These are phyloP conservation scores for Dicorynia guianensis DNA, from an alignment of 306 rosid genomes.

Conservation along the genomic window DNA sequence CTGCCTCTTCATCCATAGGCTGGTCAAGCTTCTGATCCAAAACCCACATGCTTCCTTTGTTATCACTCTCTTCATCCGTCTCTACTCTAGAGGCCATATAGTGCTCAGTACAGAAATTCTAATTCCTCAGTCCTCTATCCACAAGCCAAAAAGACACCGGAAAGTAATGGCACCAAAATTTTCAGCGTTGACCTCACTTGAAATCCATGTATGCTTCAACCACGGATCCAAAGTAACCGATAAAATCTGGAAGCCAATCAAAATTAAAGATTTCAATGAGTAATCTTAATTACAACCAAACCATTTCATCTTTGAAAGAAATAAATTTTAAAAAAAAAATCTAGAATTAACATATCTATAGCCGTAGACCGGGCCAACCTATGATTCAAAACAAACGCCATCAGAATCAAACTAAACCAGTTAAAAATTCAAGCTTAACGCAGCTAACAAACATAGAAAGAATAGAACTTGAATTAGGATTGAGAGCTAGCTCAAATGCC, in stretches of 20 bases:
- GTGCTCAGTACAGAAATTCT: constrained; percentile 39
- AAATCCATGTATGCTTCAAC: constrained; percentile 39
- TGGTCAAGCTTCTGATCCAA: constrained; percentile 88
- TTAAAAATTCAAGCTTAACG: constrained; percentile 28
- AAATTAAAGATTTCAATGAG: constrained; percentile 16
- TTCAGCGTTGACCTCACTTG: constrained; percentile 41
- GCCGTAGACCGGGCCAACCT: neutral
- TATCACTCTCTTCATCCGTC: constrained; percentile 50
- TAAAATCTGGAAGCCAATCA: constrained; percentile 38
- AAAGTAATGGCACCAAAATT: constrained; percentile 27
- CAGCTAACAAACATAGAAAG: constrained; percentile 19
- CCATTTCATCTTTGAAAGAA: constrained; percentile 1
- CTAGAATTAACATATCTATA: constrained; percentile 10
- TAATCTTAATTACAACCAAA: constrained; percentile 9
- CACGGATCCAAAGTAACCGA: constrained; percentile 35
- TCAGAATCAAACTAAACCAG: constrained; percentile 3
- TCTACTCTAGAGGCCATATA: constrained; percentile 68
- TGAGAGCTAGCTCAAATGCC: constrained; percentile 28
- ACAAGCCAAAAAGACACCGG: constrained; percentile 32
- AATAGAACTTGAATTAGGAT: constrained; percentile 23
- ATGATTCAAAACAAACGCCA: neutral
- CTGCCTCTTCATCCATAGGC: constrained; percentile 94
- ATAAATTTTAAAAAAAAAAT: constrained; percentile 1
- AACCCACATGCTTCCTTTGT: constrained; percentile 86
- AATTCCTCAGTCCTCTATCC: constrained; percentile 36